phyloP scores from a whole-genome alignment of 2,329 filamentous ascomycete species.

The Botrytis pseudocinerea region DNA sequence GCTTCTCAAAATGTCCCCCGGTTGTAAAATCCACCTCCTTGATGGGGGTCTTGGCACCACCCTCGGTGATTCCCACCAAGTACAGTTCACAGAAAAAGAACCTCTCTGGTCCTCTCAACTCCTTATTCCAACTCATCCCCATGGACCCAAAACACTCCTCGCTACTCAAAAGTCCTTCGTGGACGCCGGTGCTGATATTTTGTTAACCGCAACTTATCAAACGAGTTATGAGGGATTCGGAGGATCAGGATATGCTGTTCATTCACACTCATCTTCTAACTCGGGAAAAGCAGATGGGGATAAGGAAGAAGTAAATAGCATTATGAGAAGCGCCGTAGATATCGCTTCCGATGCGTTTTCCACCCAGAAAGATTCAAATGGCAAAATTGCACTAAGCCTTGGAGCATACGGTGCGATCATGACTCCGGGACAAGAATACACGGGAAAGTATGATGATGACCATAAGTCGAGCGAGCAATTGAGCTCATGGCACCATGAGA shows the following conservation, averaged over 20 bases:
- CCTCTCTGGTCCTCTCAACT: constrained; percentile 70
- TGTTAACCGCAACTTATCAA: constrained; percentile 70
- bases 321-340: constrained; percentile 45
- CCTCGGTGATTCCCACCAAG: constrained; percentile 57
- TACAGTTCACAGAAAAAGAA: constrained; percentile 53
- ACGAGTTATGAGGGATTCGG: constrained; percentile 57
- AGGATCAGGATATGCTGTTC: constrained; percentile 14
- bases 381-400: constrained; percentile 56
- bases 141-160: constrained; percentile 15
- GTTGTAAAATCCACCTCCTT: constrained; percentile 47
- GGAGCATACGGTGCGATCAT: constrained; percentile 69
- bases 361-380: neutral
- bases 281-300: neutral
- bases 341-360: constrained; percentile 43
- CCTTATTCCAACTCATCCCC: constrained; percentile 52
- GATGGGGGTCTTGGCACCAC: constrained; percentile 70
- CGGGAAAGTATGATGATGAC: constrained; percentile 56
- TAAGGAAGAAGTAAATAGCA: constrained; percentile 46
- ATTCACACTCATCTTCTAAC: neutral
- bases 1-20: neutral
- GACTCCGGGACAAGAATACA: constrained; percentile 66
- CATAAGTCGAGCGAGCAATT: constrained; percentile 50
- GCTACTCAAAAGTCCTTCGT: constrained; percentile 37
- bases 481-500: constrained; percentile 56
- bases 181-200: constrained; percentile 58